Conservation (phyloP, 805 yeast genomes). For the Candida parachauliodes region DNA sequence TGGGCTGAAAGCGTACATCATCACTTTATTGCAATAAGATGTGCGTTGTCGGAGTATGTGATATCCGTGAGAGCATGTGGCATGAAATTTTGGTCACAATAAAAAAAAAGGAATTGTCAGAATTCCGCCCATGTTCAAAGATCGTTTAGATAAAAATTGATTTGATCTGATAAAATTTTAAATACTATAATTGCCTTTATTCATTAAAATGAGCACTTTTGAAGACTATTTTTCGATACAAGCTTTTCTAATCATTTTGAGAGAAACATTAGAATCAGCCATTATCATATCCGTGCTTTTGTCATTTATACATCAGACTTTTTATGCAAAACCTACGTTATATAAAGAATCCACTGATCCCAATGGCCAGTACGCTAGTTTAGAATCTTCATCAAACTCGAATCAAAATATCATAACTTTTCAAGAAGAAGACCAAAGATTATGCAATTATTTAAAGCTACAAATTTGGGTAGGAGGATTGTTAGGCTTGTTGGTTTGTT, state of each 20-base stretch:
- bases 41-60: too few species aligned
- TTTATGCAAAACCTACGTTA: conserved; percentile 8
- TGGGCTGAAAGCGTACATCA: too few species aligned
- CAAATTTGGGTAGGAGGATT: conserved; percentile 46
- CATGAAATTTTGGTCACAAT: too few species aligned
- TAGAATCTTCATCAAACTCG: conserved; percentile 2
- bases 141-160: conserved; percentile 6
- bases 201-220: conserved; percentile 7
- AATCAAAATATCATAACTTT: not conserved
- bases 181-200: not conserved
- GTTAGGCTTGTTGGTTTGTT: conserved; percentile 35
- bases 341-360: conserved; percentile 2
- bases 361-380: conserved; percentile 5
- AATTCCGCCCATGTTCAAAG: not conserved
- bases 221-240: conserved; percentile 61
- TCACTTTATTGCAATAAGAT: too few species aligned
- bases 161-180: not conserved
- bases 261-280: conserved; percentile 77
- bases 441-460: conserved; percentile 23
- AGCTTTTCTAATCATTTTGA: conserved; percentile 65
- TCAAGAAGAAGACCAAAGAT: conserved; percentile 3
- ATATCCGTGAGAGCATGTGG: too few species aligned
- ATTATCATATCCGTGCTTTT: conserved; percentile 69
- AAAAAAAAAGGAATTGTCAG: too few species aligned
- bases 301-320: conserved; percentile 65